Evolutionary conservation across 225 moss, liverwort and hornwort genomes (phyloP), one percentile per base, ranked within the genome.

Genomic region (Rhytidiadelphus loreus): DNA sequence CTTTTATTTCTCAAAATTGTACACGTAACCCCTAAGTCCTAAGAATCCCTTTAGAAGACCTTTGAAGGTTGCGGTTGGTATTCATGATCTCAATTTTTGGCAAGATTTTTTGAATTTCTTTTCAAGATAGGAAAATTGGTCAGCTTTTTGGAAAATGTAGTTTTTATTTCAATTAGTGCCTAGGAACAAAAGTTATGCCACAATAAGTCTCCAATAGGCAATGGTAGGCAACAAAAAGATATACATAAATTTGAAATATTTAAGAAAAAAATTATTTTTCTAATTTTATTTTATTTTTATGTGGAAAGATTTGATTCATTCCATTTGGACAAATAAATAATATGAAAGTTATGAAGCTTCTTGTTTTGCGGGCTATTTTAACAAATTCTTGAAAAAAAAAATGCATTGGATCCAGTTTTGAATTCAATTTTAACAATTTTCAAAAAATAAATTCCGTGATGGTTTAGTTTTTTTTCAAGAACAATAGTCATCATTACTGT

Each of bases 361-460:
- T 71, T 43, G 5, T 26, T 71, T 28, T 41, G 8, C 2, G 0
- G 3, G 1, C 71, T 43, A 9, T 43, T 2, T 43, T 16, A 4
- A 3, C 16, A 43, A 9, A 26, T 16, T 26, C 2, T 25, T 15
- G 3, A 16, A 3, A 41, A 41, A 25, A 15, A 48, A 48, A 48
- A 70, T 26, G 9, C 16, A 14, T 20, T 3, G 0, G 8, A 25
- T 41, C 1, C 1, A 0, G n/a, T 70, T 43, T 5, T 8, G 0
- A 66, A 26, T 15, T 43, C 16, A 70, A 25, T 41, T 37, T 39
- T 14, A 69, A 24, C 8, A 39, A 8, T 14, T 41, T 35, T n/a
- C n/a, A 7, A 39, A 5, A 20, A 41, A 1, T 13, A 70, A 5
- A 6, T 14, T 70, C 8, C 8, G n/a, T 14, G 1, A 24, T 13